Base-by-base conservation (phyloP, 192 early-diverging fungal genomes). In the Entomortierella parvispora region DNA sequence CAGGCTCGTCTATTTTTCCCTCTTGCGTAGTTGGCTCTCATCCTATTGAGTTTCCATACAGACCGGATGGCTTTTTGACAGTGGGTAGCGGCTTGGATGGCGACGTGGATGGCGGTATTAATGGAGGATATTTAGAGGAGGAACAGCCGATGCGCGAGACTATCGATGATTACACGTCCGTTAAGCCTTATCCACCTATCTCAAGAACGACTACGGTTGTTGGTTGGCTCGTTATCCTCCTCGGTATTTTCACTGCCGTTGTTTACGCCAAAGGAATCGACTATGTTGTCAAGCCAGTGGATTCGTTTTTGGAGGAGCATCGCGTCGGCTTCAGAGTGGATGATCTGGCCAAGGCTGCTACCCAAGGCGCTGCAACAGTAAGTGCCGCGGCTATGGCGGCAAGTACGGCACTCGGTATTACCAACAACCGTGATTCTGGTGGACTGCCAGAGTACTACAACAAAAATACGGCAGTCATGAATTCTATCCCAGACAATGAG, bases 201-300 rank as follows among this genome's bases (percentile, higher is more conserved):
- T 67, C 71, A 26, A 62, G 6, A 34, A 68, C 53, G 40, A 77
- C 74, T 1, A 77, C 74, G 8, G 25, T 77, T 18, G 54, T 68
- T 4, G 74, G 74, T 26, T 77, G 74, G 74, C 43, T 68, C 4
- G 49, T 68, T 11, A 62, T 77, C 18, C 4, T 64, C 6, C 0
- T 68, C 0, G 74, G 74, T 10, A 50, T 68, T 2, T 28, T 77
- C 34, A 64, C 65, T 18, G 74, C 40, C 6, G 46, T 68, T 25
- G 55, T 68, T 2, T 64, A 77, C 22, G 8, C 59, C 4, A 77
- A 77, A 37, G 74, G 74, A 2, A 43, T 68, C 14, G 31, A 48
- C 4, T 58, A 63, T 29, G 7, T 77, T 28, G 47, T 44, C 52
- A n/a, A 34, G 43, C 60, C 60, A 9, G 45, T 77, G 26, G 74